phyloP scores from a whole-genome alignment of 148 eudicot species.

The Rhododendron kiyosumense region DNA sequence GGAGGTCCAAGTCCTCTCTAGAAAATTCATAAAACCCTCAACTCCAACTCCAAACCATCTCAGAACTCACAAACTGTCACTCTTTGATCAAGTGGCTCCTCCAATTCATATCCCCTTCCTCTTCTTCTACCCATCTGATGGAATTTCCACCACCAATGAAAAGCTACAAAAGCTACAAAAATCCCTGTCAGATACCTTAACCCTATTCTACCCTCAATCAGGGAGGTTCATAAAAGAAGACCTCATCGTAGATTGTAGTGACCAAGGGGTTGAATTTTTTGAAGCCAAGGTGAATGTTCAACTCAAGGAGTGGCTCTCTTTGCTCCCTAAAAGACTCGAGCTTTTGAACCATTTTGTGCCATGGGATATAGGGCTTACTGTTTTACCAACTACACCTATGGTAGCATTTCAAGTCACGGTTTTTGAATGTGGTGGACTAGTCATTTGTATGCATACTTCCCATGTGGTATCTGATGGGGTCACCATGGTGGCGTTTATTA shows the following conservation, averaged over 20 bases:
- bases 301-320: not conserved
- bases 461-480: not conserved
- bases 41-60: not conserved
- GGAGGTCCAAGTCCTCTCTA: not conserved
- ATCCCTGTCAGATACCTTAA: slow-evolving; percentile 2
- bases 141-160: not conserved
- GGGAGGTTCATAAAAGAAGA: slow-evolving; percentile 4
- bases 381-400: not conserved
- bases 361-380: not conserved
- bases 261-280: slow-evolving; percentile 4
- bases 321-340: not conserved
- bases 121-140: slow-evolving; percentile 3
- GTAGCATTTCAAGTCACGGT: not conserved
- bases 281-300: not conserved
- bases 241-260: not conserved
- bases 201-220: not conserved
- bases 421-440: not conserved
- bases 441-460: not conserved
- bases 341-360: not conserved
- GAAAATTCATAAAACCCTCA: slow-evolving; percentile 6
- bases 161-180: not conserved
- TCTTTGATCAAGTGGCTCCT: slow-evolving; percentile 6
- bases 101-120: not conserved
- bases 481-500: not conserved
- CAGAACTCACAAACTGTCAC: not conserved